Conservation (phyloP, 495 filamentous ascomycete species). For the Penicillium paxilli region DNA sequence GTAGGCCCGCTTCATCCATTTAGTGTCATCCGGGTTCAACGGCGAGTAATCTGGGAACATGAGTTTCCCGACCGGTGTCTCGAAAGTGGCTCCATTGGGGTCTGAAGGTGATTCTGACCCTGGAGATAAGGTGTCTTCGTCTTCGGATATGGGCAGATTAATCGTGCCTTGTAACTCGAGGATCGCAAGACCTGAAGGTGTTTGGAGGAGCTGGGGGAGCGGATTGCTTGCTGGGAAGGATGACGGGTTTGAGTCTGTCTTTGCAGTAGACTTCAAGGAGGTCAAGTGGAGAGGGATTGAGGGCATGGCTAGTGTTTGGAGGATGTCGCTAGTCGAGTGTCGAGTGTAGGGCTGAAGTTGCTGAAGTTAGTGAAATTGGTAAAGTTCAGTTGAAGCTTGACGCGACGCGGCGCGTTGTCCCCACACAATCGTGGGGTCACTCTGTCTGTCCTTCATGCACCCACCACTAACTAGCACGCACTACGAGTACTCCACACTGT, state of each 20-base stretch:
- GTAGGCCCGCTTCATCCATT: slow-evolving; percentile 88
- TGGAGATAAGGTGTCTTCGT: slow-evolving; percentile 15
- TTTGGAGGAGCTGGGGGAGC: slow-evolving; percentile 83
- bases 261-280: background rate
- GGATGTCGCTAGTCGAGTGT: background rate
- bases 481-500: no score
- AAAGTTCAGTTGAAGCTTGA: background rate
- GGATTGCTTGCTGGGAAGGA: slow-evolving; percentile 48
- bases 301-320: slow-evolving; percentile 35
- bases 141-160: slow-evolving; percentile 48
- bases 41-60: slow-evolving; percentile 74
- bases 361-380: slow-evolving; percentile 1
- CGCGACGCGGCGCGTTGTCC: slow-evolving; percentile 22
- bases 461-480: no score
- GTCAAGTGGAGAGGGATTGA: slow-evolving; percentile 39
- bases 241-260: background rate
- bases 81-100: slow-evolving; percentile 22
- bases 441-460: no score
- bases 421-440: slow-evolving; percentile 6
- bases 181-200: slow-evolving; percentile 71
- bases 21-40: slow-evolving; percentile 47
- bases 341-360: background rate
- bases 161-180: slow-evolving; percentile 89
- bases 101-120: slow-evolving; percentile 7
- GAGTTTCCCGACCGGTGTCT: slow-evolving; percentile 68